Conservation (phyloP, 768 basidiomycete species). For the Coprinellus aureogranulatus region DNA sequence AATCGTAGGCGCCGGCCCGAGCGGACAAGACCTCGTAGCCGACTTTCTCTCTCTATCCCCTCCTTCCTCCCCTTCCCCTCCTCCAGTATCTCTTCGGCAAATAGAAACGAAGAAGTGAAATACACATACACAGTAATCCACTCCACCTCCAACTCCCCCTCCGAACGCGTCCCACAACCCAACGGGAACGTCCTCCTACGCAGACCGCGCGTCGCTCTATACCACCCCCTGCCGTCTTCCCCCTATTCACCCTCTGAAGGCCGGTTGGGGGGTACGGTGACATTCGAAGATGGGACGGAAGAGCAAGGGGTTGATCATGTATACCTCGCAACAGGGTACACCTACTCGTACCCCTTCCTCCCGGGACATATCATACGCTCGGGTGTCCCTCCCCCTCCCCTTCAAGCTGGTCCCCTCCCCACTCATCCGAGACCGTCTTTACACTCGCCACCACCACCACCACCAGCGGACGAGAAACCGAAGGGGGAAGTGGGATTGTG, state of each 20-base stretch:
- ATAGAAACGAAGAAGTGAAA: no score
- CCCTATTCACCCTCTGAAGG: no score
- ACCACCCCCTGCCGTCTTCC: not conserved
- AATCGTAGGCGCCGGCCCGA: slow-evolving; percentile 57
- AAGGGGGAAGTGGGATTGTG: no score
- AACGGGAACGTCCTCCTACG: not conserved
- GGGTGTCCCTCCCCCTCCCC: no score
- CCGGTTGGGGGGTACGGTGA: no score
- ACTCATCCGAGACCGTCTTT: no score
- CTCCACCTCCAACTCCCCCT: slow-evolving; percentile 41
- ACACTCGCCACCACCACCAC: no score
- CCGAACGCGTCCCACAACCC: slow-evolving; percentile 13
- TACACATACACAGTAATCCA: slow-evolving; percentile 53
- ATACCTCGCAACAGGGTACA: not conserved
- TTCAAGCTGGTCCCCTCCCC: no score
- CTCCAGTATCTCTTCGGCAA: no score
- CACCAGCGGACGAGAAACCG: no score
- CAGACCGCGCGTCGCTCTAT: not conserved
- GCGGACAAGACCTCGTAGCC: slow-evolving; percentile 62
- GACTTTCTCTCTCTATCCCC: slow-evolving; percentile 44
- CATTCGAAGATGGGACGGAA: no score
- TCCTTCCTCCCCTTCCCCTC: slow-evolving; percentile 23
- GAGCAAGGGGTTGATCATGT: not conserved
- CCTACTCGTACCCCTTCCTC: not conserved
- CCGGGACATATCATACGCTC: no score